Conservation (phyloP, 139 green algal species). For the Eudorina sp. region DNA sequence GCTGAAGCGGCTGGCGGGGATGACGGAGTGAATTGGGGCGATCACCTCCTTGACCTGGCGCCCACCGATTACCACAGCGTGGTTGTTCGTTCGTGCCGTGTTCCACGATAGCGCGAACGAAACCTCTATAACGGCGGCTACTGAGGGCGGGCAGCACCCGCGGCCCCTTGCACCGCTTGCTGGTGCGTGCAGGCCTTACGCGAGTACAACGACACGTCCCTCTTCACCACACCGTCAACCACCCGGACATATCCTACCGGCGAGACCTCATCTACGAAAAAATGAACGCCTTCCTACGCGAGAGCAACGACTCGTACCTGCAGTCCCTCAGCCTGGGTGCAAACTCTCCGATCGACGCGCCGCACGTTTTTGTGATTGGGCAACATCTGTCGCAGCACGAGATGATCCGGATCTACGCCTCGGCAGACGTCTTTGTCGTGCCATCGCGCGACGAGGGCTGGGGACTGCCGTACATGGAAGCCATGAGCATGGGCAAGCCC, state of each 20-base stretch:
- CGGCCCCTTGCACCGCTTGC: too few relatives aligned
- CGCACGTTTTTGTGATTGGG: slow-evolving; percentile 47
- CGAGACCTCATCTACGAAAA: background rate
- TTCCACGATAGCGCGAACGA: too few relatives aligned
- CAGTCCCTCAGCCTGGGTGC: background rate
- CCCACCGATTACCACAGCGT: too few relatives aligned
- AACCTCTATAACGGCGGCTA: too few relatives aligned
- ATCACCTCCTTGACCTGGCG: too few relatives aligned
- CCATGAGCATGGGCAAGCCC: slow-evolving; percentile 71
- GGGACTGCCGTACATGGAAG: slow-evolving; percentile 78
- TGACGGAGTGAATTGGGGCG: too few relatives aligned
- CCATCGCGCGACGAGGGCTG: slow-evolving; percentile 77
- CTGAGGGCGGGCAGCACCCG: too few relatives aligned
- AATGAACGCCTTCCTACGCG: background rate
- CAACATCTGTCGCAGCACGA: background rate
- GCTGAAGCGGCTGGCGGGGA: too few relatives aligned
- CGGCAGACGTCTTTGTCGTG: slow-evolving; percentile 70
- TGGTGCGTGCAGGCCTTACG: slow-evolving; percentile 9
- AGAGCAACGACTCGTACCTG: background rate
- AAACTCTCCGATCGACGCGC: background rate
- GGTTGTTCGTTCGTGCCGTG: too few relatives aligned
- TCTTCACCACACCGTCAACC: background rate
- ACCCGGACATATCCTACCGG: background rate
- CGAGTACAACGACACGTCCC: background rate
- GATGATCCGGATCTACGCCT: background rate